These are phyloP conservation scores for Neurospora sp. DNA, from an alignment of 2,329 filamentous ascomycete species.

Conservation along the genomic window DNA sequence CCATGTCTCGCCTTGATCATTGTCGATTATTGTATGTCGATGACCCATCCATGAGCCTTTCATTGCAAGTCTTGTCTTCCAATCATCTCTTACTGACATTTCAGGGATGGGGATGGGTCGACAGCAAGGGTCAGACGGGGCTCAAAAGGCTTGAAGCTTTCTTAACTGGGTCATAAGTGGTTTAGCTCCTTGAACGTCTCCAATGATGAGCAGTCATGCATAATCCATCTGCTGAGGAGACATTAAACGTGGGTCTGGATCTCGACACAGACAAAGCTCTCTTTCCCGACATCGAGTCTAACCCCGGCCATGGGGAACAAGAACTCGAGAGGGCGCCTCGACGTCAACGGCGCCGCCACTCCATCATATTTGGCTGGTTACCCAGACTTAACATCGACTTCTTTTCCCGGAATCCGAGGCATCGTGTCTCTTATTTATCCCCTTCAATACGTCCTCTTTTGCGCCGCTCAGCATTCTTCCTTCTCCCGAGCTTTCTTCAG, in stretches of 20 bases:
- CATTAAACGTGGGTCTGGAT: background rate
- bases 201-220: background rate
- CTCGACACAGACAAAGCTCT: background rate
- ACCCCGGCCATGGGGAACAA: background rate
- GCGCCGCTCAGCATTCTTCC: constrained; percentile 31
- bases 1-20: background rate
- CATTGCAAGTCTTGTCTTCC: background rate
- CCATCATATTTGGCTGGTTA: background rate
- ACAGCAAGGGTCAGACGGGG: background rate
- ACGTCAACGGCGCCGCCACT: background rate
- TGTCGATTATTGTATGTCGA: too few relatives aligned
- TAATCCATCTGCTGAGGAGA: too few relatives aligned
- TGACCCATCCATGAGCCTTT: too few relatives aligned
- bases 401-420: background rate
- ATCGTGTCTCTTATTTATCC: background rate
- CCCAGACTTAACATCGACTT: background rate
- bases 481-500: constrained; percentile 44
- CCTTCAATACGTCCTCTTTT: constrained; percentile 18
- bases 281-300: background rate
- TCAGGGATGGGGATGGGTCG: background rate
- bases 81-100: background rate
- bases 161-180: background rate
- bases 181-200: background rate
- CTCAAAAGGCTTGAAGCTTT: background rate
- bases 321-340: background rate